Evolutionary conservation across 441 rosid species (phyloP), one percentile per base, ranked within the genome.

Genomic region (Mallotus japonicus): DNA sequence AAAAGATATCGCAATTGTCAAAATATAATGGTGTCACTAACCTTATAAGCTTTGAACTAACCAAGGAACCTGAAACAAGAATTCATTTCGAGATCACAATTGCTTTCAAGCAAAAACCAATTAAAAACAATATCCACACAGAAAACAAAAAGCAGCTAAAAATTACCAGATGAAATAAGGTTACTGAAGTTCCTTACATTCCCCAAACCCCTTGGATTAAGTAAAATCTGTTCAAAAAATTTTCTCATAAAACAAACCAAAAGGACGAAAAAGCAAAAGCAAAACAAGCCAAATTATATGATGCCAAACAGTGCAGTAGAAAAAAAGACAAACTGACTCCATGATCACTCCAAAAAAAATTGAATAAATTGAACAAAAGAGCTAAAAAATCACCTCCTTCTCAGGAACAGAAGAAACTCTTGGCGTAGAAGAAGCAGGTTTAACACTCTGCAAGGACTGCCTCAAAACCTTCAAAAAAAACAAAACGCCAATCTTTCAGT

Each of bases 111-210:
- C 4, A 37, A 32, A 13, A 15, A 6, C 13, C 10, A 19, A 15
- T 13, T 3, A 24, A 20, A 69, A 63, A 11, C 32, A 70, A n/a
- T 19, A 51, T 20, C 4, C 32, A 10, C 1, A 19, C 1, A 53
- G 8, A 15, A 9, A 9, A 32, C 1, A 17, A 2, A 56, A 44
- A 8, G 37, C 47, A 64, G 19, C 6, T 17, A 17, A 14, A 55
- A 69, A 61, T 71, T 77, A 93, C 96, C 94, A 42, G 85, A 85
- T 32, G 85, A 77, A 73, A 84, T 75, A 75, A 85, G 85, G 75
- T 74, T 85, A 62, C 80, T 83, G 72, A 86, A 83, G 72, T 79
- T 84, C 71, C 80, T 81, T 62, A 81, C 78, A 77, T 73, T 78
- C 55, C 57, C 81, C 42, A 80, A 67, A 80, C 81, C 84, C 78